Percentiles rank a stretch among this genome's conserved stretches.
Conservation (phyloP, 2,329 filamentous ascomycete species). For the Calonectria crousiana region DNA sequence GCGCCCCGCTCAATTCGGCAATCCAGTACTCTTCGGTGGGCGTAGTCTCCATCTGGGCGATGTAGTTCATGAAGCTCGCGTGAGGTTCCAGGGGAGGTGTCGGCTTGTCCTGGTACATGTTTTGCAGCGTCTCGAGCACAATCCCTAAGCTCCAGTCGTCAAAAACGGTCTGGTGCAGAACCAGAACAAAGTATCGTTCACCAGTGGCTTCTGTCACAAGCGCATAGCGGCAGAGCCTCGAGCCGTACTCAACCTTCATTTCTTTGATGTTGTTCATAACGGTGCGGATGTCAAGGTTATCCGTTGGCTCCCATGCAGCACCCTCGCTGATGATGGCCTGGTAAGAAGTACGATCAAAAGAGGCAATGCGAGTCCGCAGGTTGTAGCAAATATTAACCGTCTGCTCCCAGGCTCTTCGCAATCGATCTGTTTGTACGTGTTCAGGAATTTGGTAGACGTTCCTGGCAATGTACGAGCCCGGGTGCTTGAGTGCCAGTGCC, state of each 20-base stretch:
- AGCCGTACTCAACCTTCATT: conserved; percentile 22
- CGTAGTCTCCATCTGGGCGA: background rate
- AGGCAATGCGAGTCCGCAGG: conserved; percentile 22
- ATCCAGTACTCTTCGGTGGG: background rate
- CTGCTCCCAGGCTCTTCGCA: conserved; percentile 23
- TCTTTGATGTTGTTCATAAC: background rate
- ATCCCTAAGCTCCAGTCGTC: conserved; percentile 29
- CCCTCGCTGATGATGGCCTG: background rate
- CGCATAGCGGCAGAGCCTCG: conserved; percentile 19
- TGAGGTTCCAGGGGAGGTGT: background rate
- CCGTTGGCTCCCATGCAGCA: background rate
- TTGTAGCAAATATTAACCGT: background rate
- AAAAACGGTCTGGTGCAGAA: conserved; percentile 33
- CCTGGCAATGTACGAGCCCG: conserved; percentile 22
- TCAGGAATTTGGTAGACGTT: conserved; percentile 10
- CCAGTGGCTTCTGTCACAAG: conserved; percentile 7
- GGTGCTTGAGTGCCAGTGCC: conserved; percentile 51
- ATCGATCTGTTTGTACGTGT: background rate
- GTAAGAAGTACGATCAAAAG: background rate
- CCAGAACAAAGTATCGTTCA: conserved; percentile 27
- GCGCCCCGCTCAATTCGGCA: background rate
- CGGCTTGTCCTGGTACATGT: conserved; percentile 14
- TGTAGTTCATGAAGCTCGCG: background rate
- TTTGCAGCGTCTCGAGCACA: conserved; percentile 15
- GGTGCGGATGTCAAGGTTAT: background rate